Base-by-base conservation (phyloP, 495 filamentous ascomycete genomes). In the Neurospora pannonica region DNA sequence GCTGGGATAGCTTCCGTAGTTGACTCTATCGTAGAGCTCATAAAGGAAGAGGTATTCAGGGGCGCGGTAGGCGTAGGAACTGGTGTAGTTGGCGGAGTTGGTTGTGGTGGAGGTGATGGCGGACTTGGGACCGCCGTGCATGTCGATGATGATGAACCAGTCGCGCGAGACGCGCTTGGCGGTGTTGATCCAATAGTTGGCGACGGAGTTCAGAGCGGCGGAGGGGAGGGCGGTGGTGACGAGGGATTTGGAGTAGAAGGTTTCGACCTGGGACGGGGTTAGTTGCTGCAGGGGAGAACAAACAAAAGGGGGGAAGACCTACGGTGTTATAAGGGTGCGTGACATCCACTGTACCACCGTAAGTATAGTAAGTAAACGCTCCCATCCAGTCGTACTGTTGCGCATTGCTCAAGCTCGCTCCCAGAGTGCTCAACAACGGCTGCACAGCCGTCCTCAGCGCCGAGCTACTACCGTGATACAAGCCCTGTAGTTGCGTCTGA, bases 131-230 rank as follows among this genome's bases (percentile, higher is more conserved):
- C 84, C 84, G 71, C 84, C 84, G 73, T 84, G 84, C 60, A 85
- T 28, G 73, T 85, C 84, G 48, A 85, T 77, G 70, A 85, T 84
- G 79, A 85, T 79, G 71, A 80, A 86, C 84, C 84, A 86, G 70
- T 78, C 71, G 21, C 81, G 79, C 70, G 76, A 80, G 75, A 78
- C 78, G 0, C 78, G 74, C 77, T 78, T 82, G 71, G 83, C 83
- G 2, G 76, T 74, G 71, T 79, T 76, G 62, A 82, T 79, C 85
- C 83, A 86, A 77, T 85, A 86, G 71, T 82, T 75, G 10, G 79
- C 79, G 15, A 85, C 83, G 19, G 76, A 75, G 72, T 82, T 77
- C 15, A 85, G 77, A 5, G 80, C 77, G 7, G 74, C 75, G 36
- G 75, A 75, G 28, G 77, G 79, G 40, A 86, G 77, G 1, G 83